Base-by-base conservation (phyloP, 2,329 filamentous ascomycete genomes). In the Zymoseptoria pseudotritici region DNA sequence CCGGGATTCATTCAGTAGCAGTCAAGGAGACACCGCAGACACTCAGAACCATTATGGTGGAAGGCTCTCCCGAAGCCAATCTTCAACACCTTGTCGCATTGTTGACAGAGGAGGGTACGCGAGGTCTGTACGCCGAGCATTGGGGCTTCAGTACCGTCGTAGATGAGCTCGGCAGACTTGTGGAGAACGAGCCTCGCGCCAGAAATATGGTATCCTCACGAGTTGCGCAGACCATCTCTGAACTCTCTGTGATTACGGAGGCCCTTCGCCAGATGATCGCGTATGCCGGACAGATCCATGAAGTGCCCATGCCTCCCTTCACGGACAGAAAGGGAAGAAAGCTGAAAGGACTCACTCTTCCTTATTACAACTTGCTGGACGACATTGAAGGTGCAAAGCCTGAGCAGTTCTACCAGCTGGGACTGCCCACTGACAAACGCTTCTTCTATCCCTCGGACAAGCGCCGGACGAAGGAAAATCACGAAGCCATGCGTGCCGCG, bases 151-250 rank as follows among this genome's bases (percentile, higher is more conserved):
- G 73, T 2, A 65, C 67, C 4, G 26, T 79, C 1, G 61, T 82
- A 13, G 80, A 84, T 61, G 80, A 83, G 64, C 66, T 83, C 1
- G 78, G 80, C 21, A 75, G 77, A 7, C 69, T 81, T 2, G 58
- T 80, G 58, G 56, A 64, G 20, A 42, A 50, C 7, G 64, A 66
- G n/a, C 50, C 55, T 0, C 52, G 54, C 42, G 58, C 56, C 21
- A 63, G 59, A 21, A n/a, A 50, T 0, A n/a, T 64, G 5, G 42
- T 66, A 13, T 59, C 58, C 6, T 51, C 62, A 6, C 53, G 49
- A 11, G 46, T 63, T 11, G 64, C 60, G 17, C 50, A 58, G 0
- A 49, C 74, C 0, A 72, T 84, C 8, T 75, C 76, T 2, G 76
- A 81, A 13, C 67, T 83, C 0, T 75, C 79, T 2, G 75, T 83